Base-by-base conservation (phyloP, 768 basidiomycete species). In the Punctularia strigosozonata region DNA sequence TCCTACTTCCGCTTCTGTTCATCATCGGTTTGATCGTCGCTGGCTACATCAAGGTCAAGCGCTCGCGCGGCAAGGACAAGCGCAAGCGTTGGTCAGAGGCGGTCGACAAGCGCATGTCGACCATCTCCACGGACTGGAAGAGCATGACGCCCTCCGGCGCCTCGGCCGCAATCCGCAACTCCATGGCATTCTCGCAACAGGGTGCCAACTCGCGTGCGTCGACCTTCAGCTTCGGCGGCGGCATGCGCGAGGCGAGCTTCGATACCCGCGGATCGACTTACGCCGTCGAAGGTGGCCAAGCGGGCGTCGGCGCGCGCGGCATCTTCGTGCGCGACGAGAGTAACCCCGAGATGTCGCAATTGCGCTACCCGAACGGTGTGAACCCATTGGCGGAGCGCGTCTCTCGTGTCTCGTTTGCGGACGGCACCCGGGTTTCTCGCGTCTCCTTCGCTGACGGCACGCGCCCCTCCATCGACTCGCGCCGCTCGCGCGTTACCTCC, bases 61-160 rank as follows among this genome's bases (percentile, higher is more conserved):
- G 85, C 42, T 49, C 56, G 22, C 68, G 58, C 44, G 63, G 65
- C 36, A 61, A 59, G 40, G 63, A 69, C 21, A 67, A 80, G 53
- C 65, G 71, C 50, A 68, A 61, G 54, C 65, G 65, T 17, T 89
- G 73, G 66, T 75, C 69, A 28, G 68, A 77, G 53, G 70, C 64
- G 7, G 56, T 89, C 55, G 85, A 89, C 61, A 76, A 75, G 56
- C 80, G 85, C 55, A 87, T 89, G 85, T 80, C 76, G 2, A 82
- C 79, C 36, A 83, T 87, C 46, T 78, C 76, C 5, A 61, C 68
- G 15, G 80, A 86, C 50, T 88, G 85, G 85, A 80, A 78, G 54
- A 66, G 69, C 31, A 75, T 86, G 48, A 73, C 78, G 6, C 62
- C 65, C 4, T 77, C 72, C 4, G 85, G 82, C 35, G 86, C 84